Evolutionary conservation across 768 basidiomycete genomes (phyloP), one percentile per base, ranked within the genome.

Genomic region (Boletellus ananiceps): DNA sequence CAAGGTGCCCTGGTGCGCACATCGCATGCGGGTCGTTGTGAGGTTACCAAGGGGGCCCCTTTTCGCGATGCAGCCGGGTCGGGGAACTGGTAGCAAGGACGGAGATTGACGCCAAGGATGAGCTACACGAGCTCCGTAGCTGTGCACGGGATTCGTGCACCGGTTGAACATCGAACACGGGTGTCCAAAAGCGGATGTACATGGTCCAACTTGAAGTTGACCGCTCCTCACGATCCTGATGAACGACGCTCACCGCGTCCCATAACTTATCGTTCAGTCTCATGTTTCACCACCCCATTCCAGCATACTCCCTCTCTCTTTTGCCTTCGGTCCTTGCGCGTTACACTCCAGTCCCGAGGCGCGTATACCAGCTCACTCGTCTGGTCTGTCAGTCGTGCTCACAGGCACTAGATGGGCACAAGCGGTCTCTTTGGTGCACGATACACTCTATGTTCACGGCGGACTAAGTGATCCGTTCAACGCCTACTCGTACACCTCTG

Each of bases 381-480:
- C 35, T 19, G 23, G 23, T 25, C n/a, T 19, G 36, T 6, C 25
- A 38, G 41, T 47, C 37, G 15, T 16, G 29, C 55, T 58, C 29
- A 63, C 34, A 25, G n/a, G 21, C 14, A 34, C 18, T 38, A 93
- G 93, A 73, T 95, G 93, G 93, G 93, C 84, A 25, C 89, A 91
- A 55, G 86, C 88, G 5, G 69, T 73, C 1, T 76, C 81, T 16
- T 59, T 85, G 37, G 64, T 86, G 19, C 72, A 78, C 58, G 74
- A 80, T 53, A 72, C 73, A 11, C 71, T 94, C 37, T 82, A 82
- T 62, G 70, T 93, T 36, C 83, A 88, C 50, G 93, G 92, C 33
- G 93, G 93, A 41, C 83, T 89, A 63, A 84, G 82, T 35, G 88
- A 92, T 66, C 73, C 75, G 31, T 79, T 66, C 66, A 84, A 86